A percentile compares a stretch with the other conserved stretches of the same genome.
phyloP scores from a whole-genome alignment of 208 protist species.

The Porcisia deanei region DNA sequence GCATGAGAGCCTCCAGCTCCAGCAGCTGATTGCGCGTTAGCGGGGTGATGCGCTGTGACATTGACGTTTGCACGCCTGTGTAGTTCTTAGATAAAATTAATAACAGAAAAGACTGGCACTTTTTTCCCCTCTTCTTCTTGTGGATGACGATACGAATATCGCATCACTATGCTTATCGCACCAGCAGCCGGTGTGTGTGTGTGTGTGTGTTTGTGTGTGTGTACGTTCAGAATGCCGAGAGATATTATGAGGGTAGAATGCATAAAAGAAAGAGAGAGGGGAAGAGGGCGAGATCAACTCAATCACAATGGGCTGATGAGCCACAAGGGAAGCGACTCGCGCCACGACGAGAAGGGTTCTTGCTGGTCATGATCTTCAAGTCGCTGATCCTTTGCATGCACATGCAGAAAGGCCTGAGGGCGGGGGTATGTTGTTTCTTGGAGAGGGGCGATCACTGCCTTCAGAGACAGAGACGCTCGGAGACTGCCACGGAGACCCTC shows the following conservation, averaged over 20 bases:
- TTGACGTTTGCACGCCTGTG: constrained; percentile 4
- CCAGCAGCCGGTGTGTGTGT: not conserved
- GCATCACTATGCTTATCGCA: no score
- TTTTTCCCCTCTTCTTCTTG: no score
- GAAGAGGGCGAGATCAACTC: not conserved
- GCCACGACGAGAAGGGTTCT: not conserved
- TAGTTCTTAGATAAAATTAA: no score
- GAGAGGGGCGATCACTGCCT: not conserved
- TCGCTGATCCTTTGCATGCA: not conserved
- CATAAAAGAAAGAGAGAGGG: not conserved
- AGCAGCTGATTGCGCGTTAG: constrained; percentile 73
- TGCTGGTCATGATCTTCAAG: not conserved
- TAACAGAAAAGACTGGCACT: no score
- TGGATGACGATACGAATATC: no score
- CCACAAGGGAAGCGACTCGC: not conserved
- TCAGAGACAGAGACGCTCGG: not conserved
- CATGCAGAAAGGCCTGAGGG: not conserved
- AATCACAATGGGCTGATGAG: not conserved
- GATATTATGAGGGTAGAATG: not conserved
- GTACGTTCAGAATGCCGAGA: not conserved
- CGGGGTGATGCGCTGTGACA: constrained; percentile 58
- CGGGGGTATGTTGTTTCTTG: no score
- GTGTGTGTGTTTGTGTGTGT: constrained; percentile 1
- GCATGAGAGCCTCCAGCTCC: constrained; percentile 56
- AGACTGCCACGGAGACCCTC: not conserved